Percentiles rank a stretch among this genome's conserved stretches.
Evolutionary conservation across 345 rosid genomes (phyloP).

Genomic region (Cardamine chenopodiifolia): DNA sequence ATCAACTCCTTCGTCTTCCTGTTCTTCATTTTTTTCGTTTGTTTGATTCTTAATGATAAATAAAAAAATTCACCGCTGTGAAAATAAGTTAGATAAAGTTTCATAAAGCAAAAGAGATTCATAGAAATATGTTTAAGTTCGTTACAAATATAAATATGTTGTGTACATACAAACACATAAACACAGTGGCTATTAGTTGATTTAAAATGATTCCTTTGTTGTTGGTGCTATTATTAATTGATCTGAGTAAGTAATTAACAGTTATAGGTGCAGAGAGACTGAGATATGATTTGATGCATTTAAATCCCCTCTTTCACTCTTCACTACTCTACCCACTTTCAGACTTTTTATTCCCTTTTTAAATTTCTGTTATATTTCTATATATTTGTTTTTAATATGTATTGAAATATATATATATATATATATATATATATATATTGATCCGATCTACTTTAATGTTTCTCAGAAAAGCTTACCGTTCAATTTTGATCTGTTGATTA

Average conservation of each 20-base stretch:
- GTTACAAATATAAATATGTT: too few relatives aligned
- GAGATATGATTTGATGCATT: constrained; percentile 51
- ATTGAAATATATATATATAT: background rate
- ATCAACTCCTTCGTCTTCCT: background rate
- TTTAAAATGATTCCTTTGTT: background rate
- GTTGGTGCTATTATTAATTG: constrained; percentile 24
- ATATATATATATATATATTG: too few relatives aligned
- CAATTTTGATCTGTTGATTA: background rate
- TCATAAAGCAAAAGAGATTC: background rate
- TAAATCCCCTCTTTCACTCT: constrained; percentile 31
- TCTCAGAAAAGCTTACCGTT: background rate
- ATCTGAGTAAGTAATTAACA: constrained; percentile 42
- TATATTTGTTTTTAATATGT: background rate
- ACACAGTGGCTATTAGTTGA: background rate
- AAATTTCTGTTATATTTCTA: background rate
- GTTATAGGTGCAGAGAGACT: constrained; percentile 43
- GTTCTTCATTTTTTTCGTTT: background rate
- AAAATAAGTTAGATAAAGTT: background rate
- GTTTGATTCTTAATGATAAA: background rate
- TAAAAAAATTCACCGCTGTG: background rate
- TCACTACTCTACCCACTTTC: constrained; percentile 24
- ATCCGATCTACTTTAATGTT: background rate
- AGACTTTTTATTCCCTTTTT: constrained; percentile 2
- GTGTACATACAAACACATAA: background rate
- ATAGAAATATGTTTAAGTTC: background rate